Percentiles rank a stretch among this genome's conserved stretches.
Evolutionary conservation across 441 rosid genomes (phyloP).

Genomic region (Adansonia rubrostipa): DNA sequence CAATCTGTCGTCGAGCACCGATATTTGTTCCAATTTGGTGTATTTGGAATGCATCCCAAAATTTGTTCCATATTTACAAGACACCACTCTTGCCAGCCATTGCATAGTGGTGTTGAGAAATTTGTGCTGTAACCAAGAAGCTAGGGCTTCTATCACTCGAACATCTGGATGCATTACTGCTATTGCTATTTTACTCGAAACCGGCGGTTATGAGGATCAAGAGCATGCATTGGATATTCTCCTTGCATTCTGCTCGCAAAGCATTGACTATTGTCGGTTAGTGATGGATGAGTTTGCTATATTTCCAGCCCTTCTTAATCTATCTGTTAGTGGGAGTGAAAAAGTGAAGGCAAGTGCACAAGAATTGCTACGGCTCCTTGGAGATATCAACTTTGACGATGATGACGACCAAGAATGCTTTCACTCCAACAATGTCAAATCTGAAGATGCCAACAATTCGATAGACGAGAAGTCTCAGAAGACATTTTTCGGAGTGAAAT

Average conservation of each 20-base stretch:
- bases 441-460: constrained; percentile 26
- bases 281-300: constrained; percentile 71
- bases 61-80: constrained; percentile 58
- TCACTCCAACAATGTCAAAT: constrained; percentile 30
- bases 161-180: constrained; percentile 65
- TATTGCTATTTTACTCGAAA: constrained; percentile 62
- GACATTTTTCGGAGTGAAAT: constrained; percentile 40
- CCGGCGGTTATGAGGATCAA: constrained; percentile 58
- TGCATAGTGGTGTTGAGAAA: constrained; percentile 55
- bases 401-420: constrained; percentile 32
- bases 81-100: constrained; percentile 46
- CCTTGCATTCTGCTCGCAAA: constrained; percentile 73
- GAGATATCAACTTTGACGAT: constrained; percentile 38
- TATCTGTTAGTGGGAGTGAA: constrained; percentile 67
- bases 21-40: constrained; percentile 52
- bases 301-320: constrained; percentile 47
- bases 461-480: constrained; percentile 44
- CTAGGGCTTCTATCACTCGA: constrained; percentile 59
- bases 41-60: constrained; percentile 53
- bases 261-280: constrained; percentile 59
- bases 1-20: constrained; percentile 53
- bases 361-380: constrained; percentile 74
- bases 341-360: constrained; percentile 60
- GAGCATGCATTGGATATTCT: constrained; percentile 68
- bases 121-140: constrained; percentile 61